Base-by-base conservation (phyloP, 257 asterid genomes). In the Plantago elongata region DNA sequence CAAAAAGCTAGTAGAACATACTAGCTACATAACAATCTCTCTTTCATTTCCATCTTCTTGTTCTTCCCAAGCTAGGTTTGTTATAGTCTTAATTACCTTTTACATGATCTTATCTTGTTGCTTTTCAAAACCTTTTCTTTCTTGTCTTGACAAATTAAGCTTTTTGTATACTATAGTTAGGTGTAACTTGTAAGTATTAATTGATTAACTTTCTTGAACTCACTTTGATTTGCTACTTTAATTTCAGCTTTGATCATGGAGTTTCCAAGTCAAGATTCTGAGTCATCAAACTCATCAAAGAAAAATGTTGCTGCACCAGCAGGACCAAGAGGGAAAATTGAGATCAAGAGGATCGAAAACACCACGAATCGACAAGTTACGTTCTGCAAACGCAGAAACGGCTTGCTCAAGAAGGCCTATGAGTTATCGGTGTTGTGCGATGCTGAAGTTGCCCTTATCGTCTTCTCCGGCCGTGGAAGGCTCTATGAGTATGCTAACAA, bases 371-470 rank as follows among this genome's bases (percentile, higher is more conserved):
- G 97, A 45, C 97, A 89, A 63, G 97, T 87, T 29, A 89, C 95
- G 46, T 89, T 89, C 66, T 89, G 97, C 74, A 89, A 89, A 44
- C 88, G 97, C 37, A 76, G 95, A 13, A 89, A 89, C 59, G 97
- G 97, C 0, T 62, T 89, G 10, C 85, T 89, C 9, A 89, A 89
- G 82, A 89, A 89, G 76, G 97, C 97, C 9, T 89, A 89, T 45
- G 97, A 89, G 74, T 66, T 89, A 12, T 89, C 97, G 7, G 95
- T 89, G 3, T 67, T 89, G 16, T 89, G 97, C 57, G 97, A 86
- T 81, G 97, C 97, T 61, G 97, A 89, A 46, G 84, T 89, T 65
- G 94, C 97, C 54, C 97, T 89, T 6, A 67, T 89, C n/a, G 88
- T 89, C 67, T 89, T 89, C 82, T 89, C 97, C 0, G 79, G 54